These are phyloP conservation scores for Monosporascus cannonballus DNA, from an alignment of 2,329 filamentous ascomycete species.

Conservation along the genomic window DNA sequence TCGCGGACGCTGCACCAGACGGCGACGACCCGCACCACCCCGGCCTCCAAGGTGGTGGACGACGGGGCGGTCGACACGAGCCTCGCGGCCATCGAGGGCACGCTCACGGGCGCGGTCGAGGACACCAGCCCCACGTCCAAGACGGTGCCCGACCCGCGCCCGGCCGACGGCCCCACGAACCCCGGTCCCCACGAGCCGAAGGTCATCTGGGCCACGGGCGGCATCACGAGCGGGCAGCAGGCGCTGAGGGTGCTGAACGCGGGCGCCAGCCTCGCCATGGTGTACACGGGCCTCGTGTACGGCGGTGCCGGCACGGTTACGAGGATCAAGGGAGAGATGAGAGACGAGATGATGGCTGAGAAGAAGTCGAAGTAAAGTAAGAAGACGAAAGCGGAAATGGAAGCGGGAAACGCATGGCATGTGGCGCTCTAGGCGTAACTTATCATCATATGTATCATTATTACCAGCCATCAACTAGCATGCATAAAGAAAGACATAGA, in stretches of 20 bases:
- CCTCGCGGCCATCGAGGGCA: conserved; percentile 28
- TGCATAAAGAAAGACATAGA: no score
- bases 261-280: conserved; percentile 83
- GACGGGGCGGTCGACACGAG: conserved; percentile 28
- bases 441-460: neutral
- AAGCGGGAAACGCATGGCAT: no score
- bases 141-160: conserved; percentile 35
- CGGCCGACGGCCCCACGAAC: conserved; percentile 1
- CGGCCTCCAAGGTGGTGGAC: conserved; percentile 19
- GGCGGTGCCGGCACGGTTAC: conserved; percentile 59
- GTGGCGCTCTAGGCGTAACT: no score
- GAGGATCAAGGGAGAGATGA: conserved; percentile 59
- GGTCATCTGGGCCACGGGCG: conserved; percentile 88
- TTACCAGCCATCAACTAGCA: neutral
- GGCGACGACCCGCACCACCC: conserved; percentile 5
- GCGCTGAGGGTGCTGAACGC: conserved; percentile 78
- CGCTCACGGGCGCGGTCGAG: conserved; percentile 23
- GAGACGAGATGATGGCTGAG: conserved; percentile 26
- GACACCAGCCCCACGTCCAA: conserved; percentile 15
- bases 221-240: conserved; percentile 83
- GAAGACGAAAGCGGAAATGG: no score
- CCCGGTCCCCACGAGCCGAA: conserved; percentile 43
- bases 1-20: conserved; percentile 34
- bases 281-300: conserved; percentile 74
- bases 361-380: conserved; percentile 5